Evolutionary conservation across 331 rosid genomes (phyloP), one percentile per base, ranked within the genome.

Genomic region (Acacia concinna): DNA sequence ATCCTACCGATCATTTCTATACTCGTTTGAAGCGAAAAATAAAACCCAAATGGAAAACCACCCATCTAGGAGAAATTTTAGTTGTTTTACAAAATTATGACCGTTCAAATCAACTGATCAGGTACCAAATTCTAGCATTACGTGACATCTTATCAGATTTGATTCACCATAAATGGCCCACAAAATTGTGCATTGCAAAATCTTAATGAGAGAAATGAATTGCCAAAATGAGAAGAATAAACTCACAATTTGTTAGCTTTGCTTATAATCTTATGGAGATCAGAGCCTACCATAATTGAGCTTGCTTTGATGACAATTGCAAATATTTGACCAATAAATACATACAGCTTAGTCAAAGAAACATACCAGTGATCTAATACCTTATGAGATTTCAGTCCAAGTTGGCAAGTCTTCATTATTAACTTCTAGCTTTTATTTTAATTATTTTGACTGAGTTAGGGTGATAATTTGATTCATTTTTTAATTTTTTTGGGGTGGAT

Each of bases 321-420:
- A 73, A 51, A 52, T 35, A 17, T 12, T 52, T 23, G 14, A 31
- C 56, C 38, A 1, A 25, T 31, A 3, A 13, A 68, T 5, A 76
- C 23, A 78, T 51, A 57, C 43, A 52, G 69, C 23, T 27, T 21
- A 73, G 56, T 30, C 43, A 37, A 79, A 23, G 34, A 54, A 73
- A 89, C 93, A 6, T 80, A 96, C 99, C 98, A 96, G 63, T 96
- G 97, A 56, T 93, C 99, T 79, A 96, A 81, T 75, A 93, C 98
- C 89, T 96, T 96, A 86, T 96, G 99, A 51, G 99, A 91, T 57
- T 96, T 96, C 85, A 96, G 2, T n/a, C n/a, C n/a, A n/a, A n/a
- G n/a, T n/a, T n/a, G n/a, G n/a, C n/a, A n/a, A n/a, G n/a, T n/a
- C n/a, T n/a, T n/a, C n/a, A n/a, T n/a, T n/a, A n/a, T n/a, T n/a